phyloP scores from a whole-genome alignment of 2,329 filamentous ascomycete species.

The Paecilomyces dactylethromorphus region DNA sequence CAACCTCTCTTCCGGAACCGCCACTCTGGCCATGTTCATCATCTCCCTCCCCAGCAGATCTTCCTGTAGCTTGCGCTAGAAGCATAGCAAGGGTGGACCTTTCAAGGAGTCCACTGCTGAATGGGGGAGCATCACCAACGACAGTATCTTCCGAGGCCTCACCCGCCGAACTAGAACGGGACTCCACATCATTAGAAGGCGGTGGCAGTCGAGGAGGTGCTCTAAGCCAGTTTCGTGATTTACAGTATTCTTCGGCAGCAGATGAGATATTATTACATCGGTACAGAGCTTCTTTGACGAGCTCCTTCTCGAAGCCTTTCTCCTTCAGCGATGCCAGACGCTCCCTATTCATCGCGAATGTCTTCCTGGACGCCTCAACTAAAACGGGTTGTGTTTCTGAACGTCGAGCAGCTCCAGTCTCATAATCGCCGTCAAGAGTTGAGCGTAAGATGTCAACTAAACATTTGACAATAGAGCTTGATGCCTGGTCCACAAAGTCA shows the following conservation, averaged over 20 bases:
- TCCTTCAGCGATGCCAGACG: slow-evolving; percentile 39
- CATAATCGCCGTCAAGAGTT: slow-evolving; percentile 70
- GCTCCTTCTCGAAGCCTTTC: slow-evolving; percentile 50
- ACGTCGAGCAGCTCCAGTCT: slow-evolving; percentile 58
- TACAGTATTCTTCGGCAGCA: slow-evolving; percentile 68
- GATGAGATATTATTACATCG: slow-evolving; percentile 63
- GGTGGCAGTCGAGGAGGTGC: slow-evolving; percentile 61
- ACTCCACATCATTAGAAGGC: slow-evolving; percentile 50
- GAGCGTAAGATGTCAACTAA: slow-evolving; percentile 77
- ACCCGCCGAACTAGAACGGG: slow-evolving; percentile 18
- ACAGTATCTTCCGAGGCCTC: slow-evolving; percentile 23
- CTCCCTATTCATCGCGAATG: slow-evolving; percentile 48
- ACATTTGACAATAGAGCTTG: slow-evolving; percentile 67
- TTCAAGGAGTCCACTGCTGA: slow-evolving; percentile 19
- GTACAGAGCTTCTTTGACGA: slow-evolving; percentile 74
- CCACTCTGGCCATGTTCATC: slow-evolving; percentile 14
- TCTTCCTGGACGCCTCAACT: slow-evolving; percentile 40
- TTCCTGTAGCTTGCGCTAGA: slow-evolving; percentile 22
- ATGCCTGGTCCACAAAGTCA: slow-evolving; percentile 71
- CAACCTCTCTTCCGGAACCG: slow-evolving; percentile 22
- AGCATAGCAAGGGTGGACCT: slow-evolving; percentile 28
- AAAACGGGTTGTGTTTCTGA: slow-evolving; percentile 52
- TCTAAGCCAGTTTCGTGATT: slow-evolving; percentile 52
- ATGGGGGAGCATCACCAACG: slow-evolving; percentile 19
- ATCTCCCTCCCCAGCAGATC: slow-evolving; percentile 16